Evolutionary conservation across 345 rosid species (phyloP).

Genomic region (Eucalyptus guilfoylei): DNA sequence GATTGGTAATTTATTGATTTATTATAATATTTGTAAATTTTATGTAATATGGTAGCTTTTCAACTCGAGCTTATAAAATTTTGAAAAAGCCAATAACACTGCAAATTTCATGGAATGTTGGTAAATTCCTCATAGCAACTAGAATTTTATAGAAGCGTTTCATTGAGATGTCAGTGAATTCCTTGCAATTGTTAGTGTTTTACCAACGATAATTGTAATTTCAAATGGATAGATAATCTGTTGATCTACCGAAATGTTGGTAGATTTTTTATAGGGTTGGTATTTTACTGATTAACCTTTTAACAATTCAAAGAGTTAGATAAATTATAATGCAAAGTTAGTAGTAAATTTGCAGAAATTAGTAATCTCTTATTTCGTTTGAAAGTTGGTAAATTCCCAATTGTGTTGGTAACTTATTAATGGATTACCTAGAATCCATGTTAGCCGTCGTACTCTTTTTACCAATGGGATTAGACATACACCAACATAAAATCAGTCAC

Average conservation of each 20-base stretch:
- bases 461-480: background rate
- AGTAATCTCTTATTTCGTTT: background rate
- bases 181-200: background rate
- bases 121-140: background rate
- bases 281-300: background rate
- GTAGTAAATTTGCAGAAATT: background rate
- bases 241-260: rapidly evolving
- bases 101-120: background rate
- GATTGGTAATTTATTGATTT: background rate
- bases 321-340: background rate
- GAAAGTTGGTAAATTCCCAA: background rate
- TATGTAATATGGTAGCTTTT: background rate
- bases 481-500: background rate
- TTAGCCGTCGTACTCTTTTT: background rate
- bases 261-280: background rate
- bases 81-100: background rate
- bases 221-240: background rate
- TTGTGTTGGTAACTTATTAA: background rate
- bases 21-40: background rate
- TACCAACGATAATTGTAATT: background rate
- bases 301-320: background rate
- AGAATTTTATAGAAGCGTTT: background rate
- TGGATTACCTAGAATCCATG: background rate
- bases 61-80: background rate
- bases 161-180: background rate